Evolutionary conservation across 2,329 filamentous ascomycete species (phyloP).

Genomic region (Chaetomium sp.): DNA sequence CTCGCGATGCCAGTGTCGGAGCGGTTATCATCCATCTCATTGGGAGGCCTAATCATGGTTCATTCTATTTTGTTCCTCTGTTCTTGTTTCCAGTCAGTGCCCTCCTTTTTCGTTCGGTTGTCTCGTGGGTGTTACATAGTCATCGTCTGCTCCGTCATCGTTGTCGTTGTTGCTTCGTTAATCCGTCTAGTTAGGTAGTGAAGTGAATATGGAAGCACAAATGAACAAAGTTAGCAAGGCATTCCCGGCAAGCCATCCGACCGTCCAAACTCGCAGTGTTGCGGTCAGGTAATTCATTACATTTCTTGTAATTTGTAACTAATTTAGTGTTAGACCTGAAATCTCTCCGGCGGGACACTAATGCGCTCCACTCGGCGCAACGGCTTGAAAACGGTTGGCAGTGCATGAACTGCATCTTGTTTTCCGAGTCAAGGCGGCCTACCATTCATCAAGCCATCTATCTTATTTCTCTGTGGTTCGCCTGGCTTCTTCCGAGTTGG

Average conservation of each 20-base stretch:
- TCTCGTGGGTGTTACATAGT: conserved; percentile 6
- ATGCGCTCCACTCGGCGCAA: neutral
- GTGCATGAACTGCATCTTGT: too few relatives aligned
- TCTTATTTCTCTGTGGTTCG: neutral
- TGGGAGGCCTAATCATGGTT: conserved; percentile 1
- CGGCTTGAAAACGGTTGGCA: too few relatives aligned
- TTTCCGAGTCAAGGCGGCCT: neutral
- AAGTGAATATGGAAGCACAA: conserved; percentile 10
- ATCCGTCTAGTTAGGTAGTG: conserved; percentile 3
- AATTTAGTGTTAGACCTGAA: too few relatives aligned
- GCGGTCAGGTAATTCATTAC: too few relatives aligned
- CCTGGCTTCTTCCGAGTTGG: neutral
- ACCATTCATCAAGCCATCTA: neutral
- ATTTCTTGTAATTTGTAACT: too few relatives aligned
- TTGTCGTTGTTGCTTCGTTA: conserved; percentile 7
- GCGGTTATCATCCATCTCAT: conserved; percentile 1
- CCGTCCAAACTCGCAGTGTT: too few relatives aligned
- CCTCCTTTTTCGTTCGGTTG: neutral
- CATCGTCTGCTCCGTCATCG: conserved; percentile 4
- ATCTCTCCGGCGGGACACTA: too few relatives aligned
- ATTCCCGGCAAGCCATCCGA: neutral
- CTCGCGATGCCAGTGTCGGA: conserved; percentile 8
- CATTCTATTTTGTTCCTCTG: conserved; percentile 1
- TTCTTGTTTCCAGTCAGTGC: neutral
- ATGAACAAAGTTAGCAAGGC: neutral